phyloP scores from a whole-genome alignment of 2,329 filamentous ascomycete species.

The Fusarium sacchari region DNA sequence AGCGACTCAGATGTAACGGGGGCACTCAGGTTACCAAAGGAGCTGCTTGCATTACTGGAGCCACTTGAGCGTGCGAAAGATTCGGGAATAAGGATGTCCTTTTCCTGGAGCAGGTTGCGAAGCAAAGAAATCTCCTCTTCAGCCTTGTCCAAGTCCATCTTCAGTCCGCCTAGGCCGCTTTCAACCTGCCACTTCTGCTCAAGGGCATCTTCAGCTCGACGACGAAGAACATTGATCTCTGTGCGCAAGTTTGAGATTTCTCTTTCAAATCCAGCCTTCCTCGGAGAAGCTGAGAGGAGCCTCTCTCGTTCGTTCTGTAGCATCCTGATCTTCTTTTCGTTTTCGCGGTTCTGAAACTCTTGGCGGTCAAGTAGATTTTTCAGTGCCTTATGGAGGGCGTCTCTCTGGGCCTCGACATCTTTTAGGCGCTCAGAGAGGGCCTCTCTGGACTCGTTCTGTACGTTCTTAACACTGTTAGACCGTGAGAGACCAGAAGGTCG shows the following conservation, averaged over 20 bases:
- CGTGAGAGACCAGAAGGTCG: slow-evolving; percentile 61
- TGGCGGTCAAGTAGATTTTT: slow-evolving; percentile 88
- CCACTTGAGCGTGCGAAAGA: slow-evolving; percentile 59
- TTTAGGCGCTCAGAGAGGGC: slow-evolving; percentile 82
- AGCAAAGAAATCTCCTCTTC: slow-evolving; percentile 93
- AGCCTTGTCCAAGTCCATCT: slow-evolving; percentile 96
- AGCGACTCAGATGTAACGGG: slow-evolving; percentile 76
- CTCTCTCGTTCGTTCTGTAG: slow-evolving; percentile 83
- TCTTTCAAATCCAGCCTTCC: slow-evolving; percentile 81
- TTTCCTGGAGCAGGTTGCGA: slow-evolving; percentile 79
- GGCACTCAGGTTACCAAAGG: slow-evolving; percentile 44
- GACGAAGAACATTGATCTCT: slow-evolving; percentile 85
- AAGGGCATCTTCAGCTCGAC: slow-evolving; percentile 90
- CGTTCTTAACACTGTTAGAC: slow-evolving; percentile 67
- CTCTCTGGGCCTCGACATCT: slow-evolving; percentile 92
- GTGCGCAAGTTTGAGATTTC: slow-evolving; percentile 83
- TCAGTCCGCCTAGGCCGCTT: slow-evolving; percentile 85
- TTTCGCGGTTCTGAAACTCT: slow-evolving; percentile 83
- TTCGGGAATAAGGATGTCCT: slow-evolving; percentile 80
- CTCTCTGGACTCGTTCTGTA: slow-evolving; percentile 69
- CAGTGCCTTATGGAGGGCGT: slow-evolving; percentile 88
- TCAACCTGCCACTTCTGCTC: slow-evolving; percentile 97
- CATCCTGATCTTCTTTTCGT: slow-evolving; percentile 80
- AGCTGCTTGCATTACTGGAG: slow-evolving; percentile 43
- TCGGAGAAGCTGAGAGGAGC: slow-evolving; percentile 74